Conservation (phyloP, 78 protist genomes). For the Fonticula alba region DNA sequence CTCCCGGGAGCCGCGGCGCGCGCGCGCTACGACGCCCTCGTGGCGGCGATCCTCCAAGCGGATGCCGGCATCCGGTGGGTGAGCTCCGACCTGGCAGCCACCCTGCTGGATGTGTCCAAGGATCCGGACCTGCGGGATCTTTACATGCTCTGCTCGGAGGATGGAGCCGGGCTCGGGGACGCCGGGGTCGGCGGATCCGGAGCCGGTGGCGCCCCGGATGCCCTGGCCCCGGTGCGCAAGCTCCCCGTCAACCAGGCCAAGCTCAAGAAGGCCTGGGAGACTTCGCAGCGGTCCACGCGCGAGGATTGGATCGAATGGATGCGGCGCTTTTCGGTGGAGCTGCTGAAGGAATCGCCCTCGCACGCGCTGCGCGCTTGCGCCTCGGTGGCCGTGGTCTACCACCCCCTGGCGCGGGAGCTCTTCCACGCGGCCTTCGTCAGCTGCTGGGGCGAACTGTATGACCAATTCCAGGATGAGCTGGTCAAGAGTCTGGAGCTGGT, state of each 20-base stretch:
- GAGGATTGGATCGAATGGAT: conserved; percentile 94
- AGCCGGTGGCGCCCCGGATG: conserved; percentile 4
- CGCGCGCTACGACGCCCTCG: conserved; percentile 19
- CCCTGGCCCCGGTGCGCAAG: too few relatives aligned
- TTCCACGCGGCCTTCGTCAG: conserved; percentile 85
- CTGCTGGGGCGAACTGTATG: conserved; percentile 77
- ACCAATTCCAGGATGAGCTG: conserved; percentile 15
- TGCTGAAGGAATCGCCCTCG: conserved; percentile 80
- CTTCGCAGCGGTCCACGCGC: conserved; percentile 41
- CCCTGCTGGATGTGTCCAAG: too few relatives aligned
- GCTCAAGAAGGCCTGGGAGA: conserved; percentile 63
- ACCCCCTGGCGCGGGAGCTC: conserved; percentile 74
- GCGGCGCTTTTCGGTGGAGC: conserved; percentile 58
- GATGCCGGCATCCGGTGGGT: too few relatives aligned
- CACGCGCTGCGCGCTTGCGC: conserved; percentile 83
- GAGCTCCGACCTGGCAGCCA: too few relatives aligned
- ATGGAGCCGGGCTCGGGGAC: too few relatives aligned
- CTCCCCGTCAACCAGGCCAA: conserved; percentile 41
- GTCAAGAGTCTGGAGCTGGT: conserved; percentile 25
- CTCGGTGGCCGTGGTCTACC: conserved; percentile 56
- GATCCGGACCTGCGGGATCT: too few relatives aligned
- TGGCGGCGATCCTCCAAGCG: conserved; percentile 12
- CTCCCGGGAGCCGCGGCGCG: conserved; percentile 7
- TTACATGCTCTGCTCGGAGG: too few relatives aligned
- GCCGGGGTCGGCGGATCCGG: background rate